Conservation (phyloP, 768 basidiomycete genomes). For the Tulasnella sp. region DNA sequence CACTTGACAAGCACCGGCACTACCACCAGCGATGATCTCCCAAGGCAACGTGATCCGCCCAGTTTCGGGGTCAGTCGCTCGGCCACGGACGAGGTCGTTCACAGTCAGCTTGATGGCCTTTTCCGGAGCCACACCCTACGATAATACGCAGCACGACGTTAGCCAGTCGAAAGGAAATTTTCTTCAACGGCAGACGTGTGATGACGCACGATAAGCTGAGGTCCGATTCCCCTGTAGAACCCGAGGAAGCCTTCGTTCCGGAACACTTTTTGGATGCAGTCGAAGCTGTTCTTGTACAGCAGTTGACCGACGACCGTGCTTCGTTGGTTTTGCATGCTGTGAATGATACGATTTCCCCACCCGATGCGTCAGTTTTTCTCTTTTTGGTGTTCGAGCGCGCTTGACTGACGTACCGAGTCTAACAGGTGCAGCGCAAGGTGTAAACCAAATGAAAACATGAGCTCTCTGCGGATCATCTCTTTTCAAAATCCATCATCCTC, state of each 20-base stretch:
- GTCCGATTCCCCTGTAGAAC: slow-evolving; percentile 95
- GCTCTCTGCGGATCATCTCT: not conserved
- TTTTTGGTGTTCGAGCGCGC: no score
- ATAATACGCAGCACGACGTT: not conserved
- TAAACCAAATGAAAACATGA: not conserved
- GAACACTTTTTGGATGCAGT: slow-evolving; percentile 90
- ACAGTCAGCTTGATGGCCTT: slow-evolving; percentile 98
- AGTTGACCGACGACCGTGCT: slow-evolving; percentile 94
- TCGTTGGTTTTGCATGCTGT: slow-evolving; percentile 94
- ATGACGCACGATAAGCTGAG: slow-evolving; percentile 73
- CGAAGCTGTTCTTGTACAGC: slow-evolving; percentile 90
- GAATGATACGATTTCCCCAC: not conserved
- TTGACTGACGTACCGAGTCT: slow-evolving; percentile 1
- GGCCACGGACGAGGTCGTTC: slow-evolving; percentile 78
- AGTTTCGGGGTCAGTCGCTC: slow-evolving; percentile 87
- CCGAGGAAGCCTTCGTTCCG: slow-evolving; percentile 86
- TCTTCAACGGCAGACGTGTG: not conserved
- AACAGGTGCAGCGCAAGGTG: not conserved
- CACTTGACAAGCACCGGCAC: slow-evolving; percentile 95
- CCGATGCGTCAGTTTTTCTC: no score
- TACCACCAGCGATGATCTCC: slow-evolving; percentile 87
- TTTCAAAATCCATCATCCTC: slow-evolving; percentile 15
- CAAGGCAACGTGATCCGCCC: slow-evolving; percentile 84
- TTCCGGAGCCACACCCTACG: slow-evolving; percentile 85
- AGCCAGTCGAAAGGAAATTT: not conserved